Percentiles rank a stretch among this genome's conserved stretches.
Conservation (phyloP, 495 filamentous ascomycete species). For the Penicillium flavigenum region DNA sequence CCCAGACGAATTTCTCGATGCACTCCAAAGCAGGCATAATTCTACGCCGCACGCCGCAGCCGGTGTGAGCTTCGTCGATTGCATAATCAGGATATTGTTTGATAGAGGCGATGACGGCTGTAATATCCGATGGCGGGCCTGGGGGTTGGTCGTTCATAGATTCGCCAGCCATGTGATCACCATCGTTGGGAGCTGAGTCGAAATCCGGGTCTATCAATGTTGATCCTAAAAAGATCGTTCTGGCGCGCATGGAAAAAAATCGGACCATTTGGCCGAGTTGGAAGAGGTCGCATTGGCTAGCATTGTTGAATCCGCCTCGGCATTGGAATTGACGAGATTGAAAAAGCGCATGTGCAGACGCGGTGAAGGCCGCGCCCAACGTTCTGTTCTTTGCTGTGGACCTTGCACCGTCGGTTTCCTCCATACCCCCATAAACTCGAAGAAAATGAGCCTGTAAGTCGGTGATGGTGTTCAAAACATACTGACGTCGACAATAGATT, state of each 20-base stretch:
- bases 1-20: constrained; percentile 61
- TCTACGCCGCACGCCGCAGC: constrained; percentile 71
- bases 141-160: constrained; percentile 2
- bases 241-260: constrained; percentile 61
- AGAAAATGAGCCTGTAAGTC: constrained; percentile 76
- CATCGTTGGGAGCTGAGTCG: constrained; percentile 22
- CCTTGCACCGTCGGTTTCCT: constrained; percentile 26
- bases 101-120: constrained; percentile 51
- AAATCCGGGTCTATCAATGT: constrained; percentile 46
- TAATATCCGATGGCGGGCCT: constrained; percentile 43
- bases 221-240: constrained; percentile 50
- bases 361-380: constrained; percentile 14
- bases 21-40: constrained; percentile 67
- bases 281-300: constrained; percentile 76
- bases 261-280: constrained; percentile 84
- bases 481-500: constrained; percentile 65
- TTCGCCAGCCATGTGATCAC: constrained; percentile 9
- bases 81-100: constrained; percentile 72
- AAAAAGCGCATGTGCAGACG: constrained; percentile 14
- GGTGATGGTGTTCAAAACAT: constrained; percentile 70
- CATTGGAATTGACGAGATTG: constrained; percentile 58
- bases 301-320: constrained; percentile 72
- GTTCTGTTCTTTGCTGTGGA: constrained; percentile 8
- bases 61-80: constrained; percentile 71
- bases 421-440: constrained; percentile 55